Evolutionary conservation across 2,329 filamentous ascomycete species (phyloP), one percentile per base, ranked within the genome.

Genomic region (Amesomyces nigricolor): DNA sequence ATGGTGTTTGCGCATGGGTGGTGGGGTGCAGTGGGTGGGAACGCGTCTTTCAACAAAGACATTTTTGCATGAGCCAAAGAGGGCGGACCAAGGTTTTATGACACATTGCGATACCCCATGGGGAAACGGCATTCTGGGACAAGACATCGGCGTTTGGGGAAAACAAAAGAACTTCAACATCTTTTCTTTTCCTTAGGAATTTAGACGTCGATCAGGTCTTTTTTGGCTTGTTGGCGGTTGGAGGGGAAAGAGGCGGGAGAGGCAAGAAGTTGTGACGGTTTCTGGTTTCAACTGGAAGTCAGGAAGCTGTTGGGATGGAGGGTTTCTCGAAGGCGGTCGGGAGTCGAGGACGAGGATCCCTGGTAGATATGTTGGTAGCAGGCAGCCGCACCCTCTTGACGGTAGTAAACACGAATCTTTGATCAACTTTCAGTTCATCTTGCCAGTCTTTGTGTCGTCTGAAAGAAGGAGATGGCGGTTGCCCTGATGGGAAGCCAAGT

Each of bases 1-100:
- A 29, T 22, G 53, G 9, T 5, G 29, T 22, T 53, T 29, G 53
- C 53, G 53, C 54, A 58, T 26, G 42, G 53, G 53, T 17, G 60
- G 61, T 53, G 22, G 4, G 22, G 22, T 5, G 22, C 6, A 6
- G 4, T 5, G 22, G 22, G 22, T 26, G 22, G 22, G 22, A 26
- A 58, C 63, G 63, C 62, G 67, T 70, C 68, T 68, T 70, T 70
- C 68, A 69, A 70, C 68, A 69, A 66, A 67, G 67, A 69, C 67
- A 64, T 61, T 35, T 56, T 35, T 56, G 59, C 62, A 63, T 63
- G 62, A 66, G 63, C 61, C 63, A 65, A 62, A 61, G 61, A 60
- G 63, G 43, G 22, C 22, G 48, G 61, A 35, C 59, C 61, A 56
- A 57, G 45, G 22, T 26, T 59, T 62, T 56, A 66, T 61, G 57